Evolutionary conservation across 768 basidiomycete genomes (phyloP), one percentile per base, ranked within the genome.

Genomic region (Boletus rubescentipes): DNA sequence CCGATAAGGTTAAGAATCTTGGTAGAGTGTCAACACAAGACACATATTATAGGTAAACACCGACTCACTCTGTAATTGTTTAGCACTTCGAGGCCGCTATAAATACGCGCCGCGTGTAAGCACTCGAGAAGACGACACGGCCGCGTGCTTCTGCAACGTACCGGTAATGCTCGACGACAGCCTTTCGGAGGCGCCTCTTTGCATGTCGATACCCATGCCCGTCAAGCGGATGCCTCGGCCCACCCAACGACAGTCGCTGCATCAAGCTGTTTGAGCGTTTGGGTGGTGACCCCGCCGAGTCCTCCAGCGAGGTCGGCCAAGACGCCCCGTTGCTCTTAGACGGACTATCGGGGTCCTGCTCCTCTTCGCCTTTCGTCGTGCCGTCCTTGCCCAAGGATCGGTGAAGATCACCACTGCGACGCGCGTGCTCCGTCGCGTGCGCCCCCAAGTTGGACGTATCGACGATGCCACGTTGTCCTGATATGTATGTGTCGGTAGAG

Each of bases 1-100:
- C 96, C 97, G 1, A 91, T 90, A 10, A 93, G 70, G 68, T 99
- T 98, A 38, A 98, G 71, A 40, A 89, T 83, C 87, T 92, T 58
- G 9, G 21, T 29, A 23, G 26, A 6, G 26, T 26, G 30, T 44
- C 31, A 63, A 34, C n/a, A 47, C 26, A 10, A 6, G 45, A n/a
- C 26, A 30, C 14, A 9, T 16, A 32, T 20, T 16, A 26, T 16
- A 10, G 16, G 26, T 2, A 36, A 26, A 35, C 38, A 20, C 23
- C 40, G n/a, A 15, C 57, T 46, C 43, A 93, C 93, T 31, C 93
- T 80, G 69, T 96, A 99, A 65, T 92, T 92, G 61, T 93, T 90
- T 55, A 99, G 75, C 46, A 87, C 73, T 65, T 96, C 93, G 20
- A 97, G 74, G 10, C 82, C 87, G 15, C 92, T 89, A 62, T 36